Evolutionary conservation across 352 stramenopile genomes (phyloP).

Genomic region (Blastocystis sp.): DNA sequence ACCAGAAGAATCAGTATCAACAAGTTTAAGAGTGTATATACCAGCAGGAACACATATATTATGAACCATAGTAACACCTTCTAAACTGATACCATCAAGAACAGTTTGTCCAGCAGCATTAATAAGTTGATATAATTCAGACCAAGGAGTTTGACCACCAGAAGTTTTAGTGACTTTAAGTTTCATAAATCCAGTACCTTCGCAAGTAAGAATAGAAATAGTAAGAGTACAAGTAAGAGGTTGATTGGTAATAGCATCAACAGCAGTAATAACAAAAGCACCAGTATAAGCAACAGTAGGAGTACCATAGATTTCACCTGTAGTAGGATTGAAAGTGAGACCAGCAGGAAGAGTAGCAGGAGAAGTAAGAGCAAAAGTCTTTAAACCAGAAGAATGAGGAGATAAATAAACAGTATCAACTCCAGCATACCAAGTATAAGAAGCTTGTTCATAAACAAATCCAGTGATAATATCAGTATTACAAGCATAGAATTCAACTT

Average conservation of each 20-base stretch:
- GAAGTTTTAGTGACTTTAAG: no score
- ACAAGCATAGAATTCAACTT: no score
- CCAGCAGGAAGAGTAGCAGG: conserved; percentile 4
- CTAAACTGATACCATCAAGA: no score
- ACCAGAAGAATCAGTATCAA: no score
- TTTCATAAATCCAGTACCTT: no score
- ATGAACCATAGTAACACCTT: no score
- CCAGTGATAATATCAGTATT: neutral
- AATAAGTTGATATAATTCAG: no score
- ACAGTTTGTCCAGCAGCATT: no score
- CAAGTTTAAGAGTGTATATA: no score
- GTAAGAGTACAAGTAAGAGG: neutral
- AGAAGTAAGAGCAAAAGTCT: neutral
- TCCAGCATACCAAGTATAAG: conserved; percentile 9
- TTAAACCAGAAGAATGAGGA: neutral
- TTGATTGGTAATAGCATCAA: neutral
- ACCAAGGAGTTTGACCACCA: no score
- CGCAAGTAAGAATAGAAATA: conserved; percentile 10
- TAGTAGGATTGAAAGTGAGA: conserved; percentile 2
- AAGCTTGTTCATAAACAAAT: conserved; percentile 6
- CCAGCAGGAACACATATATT: no score
- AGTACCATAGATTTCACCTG: conserved; percentile 12
- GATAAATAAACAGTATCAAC: neutral
- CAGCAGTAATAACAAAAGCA: conserved; percentile 5
- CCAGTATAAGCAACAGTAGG: conserved; percentile 11